These are phyloP conservation scores for Tetrahymena malaccensis DNA, from an alignment of 73 alveolate genomes.

Conservation along the genomic window DNA sequence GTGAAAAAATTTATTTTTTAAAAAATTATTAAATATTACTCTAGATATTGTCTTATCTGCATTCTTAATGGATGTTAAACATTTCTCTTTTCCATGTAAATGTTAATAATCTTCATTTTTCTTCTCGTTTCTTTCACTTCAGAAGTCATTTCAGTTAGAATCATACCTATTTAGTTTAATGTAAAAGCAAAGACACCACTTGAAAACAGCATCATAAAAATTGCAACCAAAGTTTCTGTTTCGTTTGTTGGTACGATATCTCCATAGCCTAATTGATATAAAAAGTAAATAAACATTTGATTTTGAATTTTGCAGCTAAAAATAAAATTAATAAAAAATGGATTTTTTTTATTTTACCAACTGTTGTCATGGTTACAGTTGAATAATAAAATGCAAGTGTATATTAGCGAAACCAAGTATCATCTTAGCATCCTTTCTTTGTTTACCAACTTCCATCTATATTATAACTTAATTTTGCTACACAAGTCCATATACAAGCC, in stretches of 20 bases:
- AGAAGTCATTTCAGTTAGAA: not conserved
- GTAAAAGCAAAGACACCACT: not conserved
- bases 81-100: not conserved
- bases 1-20: too few relatives aligned
- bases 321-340: too few relatives aligned
- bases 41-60: not conserved
- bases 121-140: not conserved
- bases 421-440: not conserved
- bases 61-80: not conserved
- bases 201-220: not conserved
- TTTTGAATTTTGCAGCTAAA: too few relatives aligned
- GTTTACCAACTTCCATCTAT: not conserved
- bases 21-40: not conserved
- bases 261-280: not conserved
- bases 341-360: not conserved
- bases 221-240: not conserved
- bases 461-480: not conserved
- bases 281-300: not conserved
- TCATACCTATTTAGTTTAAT: not conserved
- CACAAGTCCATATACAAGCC: not conserved
- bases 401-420: not conserved
- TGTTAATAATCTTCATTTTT: not conserved
- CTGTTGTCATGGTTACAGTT: not conserved
- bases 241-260: not conserved
- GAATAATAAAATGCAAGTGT: not conserved